phyloP scores from a whole-genome alignment of 495 filamentous ascomycete species.

The Bathelium albidoporum region DNA sequence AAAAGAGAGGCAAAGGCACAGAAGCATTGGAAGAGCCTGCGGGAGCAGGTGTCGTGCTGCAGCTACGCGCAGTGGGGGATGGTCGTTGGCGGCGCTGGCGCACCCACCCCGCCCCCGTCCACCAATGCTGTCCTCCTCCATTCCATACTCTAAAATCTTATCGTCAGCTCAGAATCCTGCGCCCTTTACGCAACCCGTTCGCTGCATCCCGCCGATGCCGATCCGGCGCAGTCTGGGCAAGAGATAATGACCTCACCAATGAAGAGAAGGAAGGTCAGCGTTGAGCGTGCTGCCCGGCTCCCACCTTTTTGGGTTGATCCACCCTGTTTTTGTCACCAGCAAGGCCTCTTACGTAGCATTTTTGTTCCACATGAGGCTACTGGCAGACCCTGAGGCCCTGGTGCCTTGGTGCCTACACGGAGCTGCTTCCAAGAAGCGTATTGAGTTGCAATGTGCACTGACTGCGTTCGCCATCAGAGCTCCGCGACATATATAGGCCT shows the following conservation, averaged over 20 bases:
- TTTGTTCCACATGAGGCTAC: neutral
- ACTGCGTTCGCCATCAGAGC: neutral
- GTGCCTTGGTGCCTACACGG: too few species aligned
- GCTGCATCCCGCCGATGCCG: neutral
- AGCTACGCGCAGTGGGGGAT: too few species aligned
- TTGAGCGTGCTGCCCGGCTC: neutral
- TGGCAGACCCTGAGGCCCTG: neutral
- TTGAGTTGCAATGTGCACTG: constrained; percentile 1
- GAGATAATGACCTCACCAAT: neutral
- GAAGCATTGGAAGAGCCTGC: neutral
- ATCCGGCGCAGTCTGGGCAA: neutral
- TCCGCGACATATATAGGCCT: neutral
- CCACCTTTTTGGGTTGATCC: neutral
- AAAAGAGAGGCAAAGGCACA: neutral
- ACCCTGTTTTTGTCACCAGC: neutral
- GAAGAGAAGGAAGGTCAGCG: constrained; percentile 1
- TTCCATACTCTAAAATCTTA: neutral
- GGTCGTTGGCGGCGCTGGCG: neutral
- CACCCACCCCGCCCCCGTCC: neutral
- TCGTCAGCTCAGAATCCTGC: neutral
- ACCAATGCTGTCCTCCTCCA: neutral
- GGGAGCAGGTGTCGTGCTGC: too few species aligned
- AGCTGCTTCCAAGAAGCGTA: constrained; percentile 1
- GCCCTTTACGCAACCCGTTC: neutral
- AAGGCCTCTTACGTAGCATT: neutral